Base-by-base conservation (phyloP, 148 eudicot species). In the Cornus suecica region DNA sequence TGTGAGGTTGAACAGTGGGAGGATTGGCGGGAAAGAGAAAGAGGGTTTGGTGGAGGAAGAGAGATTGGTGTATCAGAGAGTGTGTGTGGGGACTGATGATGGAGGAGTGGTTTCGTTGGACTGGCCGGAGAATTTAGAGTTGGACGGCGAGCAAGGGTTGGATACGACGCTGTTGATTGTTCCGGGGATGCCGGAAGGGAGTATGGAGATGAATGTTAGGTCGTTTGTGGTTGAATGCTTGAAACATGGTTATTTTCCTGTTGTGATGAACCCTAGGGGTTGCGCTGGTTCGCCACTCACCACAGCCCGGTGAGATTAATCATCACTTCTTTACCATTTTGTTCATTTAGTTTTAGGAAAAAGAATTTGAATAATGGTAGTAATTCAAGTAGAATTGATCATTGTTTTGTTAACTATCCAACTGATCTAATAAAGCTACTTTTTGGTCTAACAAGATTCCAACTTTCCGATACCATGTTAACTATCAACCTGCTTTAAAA, bases 181-280 rank as follows among this genome's bases (percentile, higher is more conserved):
- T 5, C 97, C 99, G 0, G 99, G 97, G 28, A 88, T 89, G 22
- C 72, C 88, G 0, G 76, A 89, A 45, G 99, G 99, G 76, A 95
- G 99, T 78, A 73, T 77, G 88, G 97, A 87, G 32, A 73, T 28
- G 42, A 77, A 76, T 71, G 79, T 93, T 1, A 80, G 73, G 81
- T 76, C 63, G 18, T 90, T 95, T 76, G 99, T 87, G 51, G 45
- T 30, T 68, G 93, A 88, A 56, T 90, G 93, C 63, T 74, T 93
- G 86, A 89, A 76, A 69, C 79, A 82, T 42, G 99, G 99, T 22
- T 77, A 84, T 73, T 95, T 95, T 81, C 99, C 99, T 8, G 84
- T 95, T 60, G 97, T 95, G 51, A 85, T 95, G 88, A 95, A 95
- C 73, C 99, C 99, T 13, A 81, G 99, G 70, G 99, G 99, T 0